phyloP scores from a whole-genome alignment of 768 basidiomycete species.

The Tylopilus cervinicoccineus region DNA sequence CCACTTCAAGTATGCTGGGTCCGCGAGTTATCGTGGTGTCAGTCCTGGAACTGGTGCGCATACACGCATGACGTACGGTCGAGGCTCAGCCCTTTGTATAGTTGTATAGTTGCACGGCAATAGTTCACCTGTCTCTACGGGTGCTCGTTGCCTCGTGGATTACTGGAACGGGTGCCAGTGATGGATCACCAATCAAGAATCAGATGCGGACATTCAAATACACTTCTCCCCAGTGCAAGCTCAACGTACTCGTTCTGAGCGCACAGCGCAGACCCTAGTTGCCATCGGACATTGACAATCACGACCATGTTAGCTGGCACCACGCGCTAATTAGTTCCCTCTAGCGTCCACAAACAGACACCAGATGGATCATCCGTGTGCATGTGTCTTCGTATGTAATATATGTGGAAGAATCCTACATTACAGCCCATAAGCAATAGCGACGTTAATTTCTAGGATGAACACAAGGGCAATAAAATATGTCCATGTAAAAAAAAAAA shows the following conservation, averaged over 20 bases:
- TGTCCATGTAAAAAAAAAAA: constrained; percentile 21
- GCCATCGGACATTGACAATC: neutral
- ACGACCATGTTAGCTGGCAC: neutral
- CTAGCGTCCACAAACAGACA: neutral
- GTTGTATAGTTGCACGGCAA: neutral
- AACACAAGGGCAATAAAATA: constrained; percentile 30
- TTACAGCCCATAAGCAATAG: constrained; percentile 16
- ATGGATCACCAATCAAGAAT: neutral
- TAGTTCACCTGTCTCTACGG: too few species aligned
- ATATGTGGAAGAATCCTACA: constrained; percentile 9
- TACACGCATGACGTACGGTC: constrained; percentile 15
- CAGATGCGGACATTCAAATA: too few species aligned
- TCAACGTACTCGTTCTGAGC: too few species aligned
- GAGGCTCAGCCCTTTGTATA: constrained; percentile 1
- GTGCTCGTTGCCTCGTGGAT: too few species aligned
- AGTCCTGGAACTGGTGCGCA: neutral
- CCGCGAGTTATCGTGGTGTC: neutral
- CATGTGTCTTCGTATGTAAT: constrained; percentile 8
- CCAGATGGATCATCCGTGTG: too few species aligned
- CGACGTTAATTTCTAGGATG: constrained; percentile 14
- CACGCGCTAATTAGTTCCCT: constrained; percentile 1
- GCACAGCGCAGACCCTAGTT: neutral
- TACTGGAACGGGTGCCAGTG: too few species aligned
- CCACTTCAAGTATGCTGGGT: neutral
- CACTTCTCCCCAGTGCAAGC: too few species aligned